Percentiles rank a stretch among this genome's conserved stretches.
Evolutionary conservation across 257 asterid species (phyloP).

Genomic region (Apocynum venetum): DNA sequence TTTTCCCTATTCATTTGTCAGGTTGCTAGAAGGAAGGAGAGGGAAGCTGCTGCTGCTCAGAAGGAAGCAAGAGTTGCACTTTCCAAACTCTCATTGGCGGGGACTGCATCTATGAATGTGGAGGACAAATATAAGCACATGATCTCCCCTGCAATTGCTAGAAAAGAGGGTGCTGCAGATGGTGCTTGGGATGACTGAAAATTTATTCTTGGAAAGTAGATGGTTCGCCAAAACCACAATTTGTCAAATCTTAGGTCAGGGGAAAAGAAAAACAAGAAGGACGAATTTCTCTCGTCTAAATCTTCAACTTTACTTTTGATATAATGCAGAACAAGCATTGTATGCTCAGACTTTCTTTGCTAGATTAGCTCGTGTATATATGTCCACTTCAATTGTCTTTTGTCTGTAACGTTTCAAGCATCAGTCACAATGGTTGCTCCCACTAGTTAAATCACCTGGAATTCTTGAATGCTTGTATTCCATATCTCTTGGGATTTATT

Average conservation of each 20-base stretch:
- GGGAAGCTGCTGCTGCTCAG: constrained; percentile 70
- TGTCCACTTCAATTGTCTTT: not conserved
- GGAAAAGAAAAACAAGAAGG: not conserved
- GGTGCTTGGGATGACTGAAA: constrained; percentile 79
- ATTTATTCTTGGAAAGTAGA: not conserved
- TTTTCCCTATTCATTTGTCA: constrained; percentile 19
- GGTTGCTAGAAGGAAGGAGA: constrained; percentile 82
- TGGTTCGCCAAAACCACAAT: not conserved
- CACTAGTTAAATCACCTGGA: not conserved
- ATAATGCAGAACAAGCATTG: not conserved
- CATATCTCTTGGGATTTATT: not conserved
- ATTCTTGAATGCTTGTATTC: not conserved
- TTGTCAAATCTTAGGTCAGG: not conserved
- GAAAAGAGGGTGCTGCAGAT: constrained; percentile 72
- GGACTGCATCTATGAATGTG: constrained; percentile 46
- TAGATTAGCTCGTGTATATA: constrained; percentile 6
- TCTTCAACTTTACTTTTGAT: not conserved
- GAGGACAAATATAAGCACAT: constrained; percentile 78
- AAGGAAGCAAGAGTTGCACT: constrained; percentile 47
- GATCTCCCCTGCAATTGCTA: constrained; percentile 47
- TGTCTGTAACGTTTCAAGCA: not conserved
- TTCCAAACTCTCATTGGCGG: constrained; percentile 45
- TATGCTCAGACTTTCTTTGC: not conserved
- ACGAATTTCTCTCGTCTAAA: not conserved
- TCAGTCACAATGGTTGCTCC: not conserved